Base-by-base conservation (phyloP, 2,329 filamentous ascomycete species). In the Fusarium veterinarium region DNA sequence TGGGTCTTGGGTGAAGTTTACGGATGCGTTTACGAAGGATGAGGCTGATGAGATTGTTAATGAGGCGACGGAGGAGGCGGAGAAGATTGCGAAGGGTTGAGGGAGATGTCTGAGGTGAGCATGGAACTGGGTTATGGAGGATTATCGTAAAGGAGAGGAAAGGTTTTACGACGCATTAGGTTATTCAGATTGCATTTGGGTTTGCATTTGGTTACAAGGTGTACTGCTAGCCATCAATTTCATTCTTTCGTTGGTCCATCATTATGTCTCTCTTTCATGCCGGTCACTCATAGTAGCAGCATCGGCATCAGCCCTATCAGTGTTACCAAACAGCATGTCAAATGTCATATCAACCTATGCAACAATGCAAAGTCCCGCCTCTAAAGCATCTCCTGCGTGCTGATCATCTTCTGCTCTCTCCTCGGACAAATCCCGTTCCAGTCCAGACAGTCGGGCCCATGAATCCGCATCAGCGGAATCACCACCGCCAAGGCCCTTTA, bases 1-100 rank as follows among this genome's bases (percentile, higher is more conserved):
- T 53, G 73, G 73, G 11, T 52, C 56, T 11, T 75, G 73, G 73
- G 61, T 75, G 1, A 74, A 75, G n/a, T 75, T 62, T 41, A 74
- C 71, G 14, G 73, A 75, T 40, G 28, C 59, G 10, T 75, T 75
- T 25, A 67, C 59, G 10, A 72, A 74, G 60, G 73, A 75, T 4
- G 73, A 75, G 28, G 49, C 68, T 1, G 64, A 75, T 4, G 35
- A 23, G 17, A 75, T 75, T 31, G 71, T 74, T 2, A 41, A 70
- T 12, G 73, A 74, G 9, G 73, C 73, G 6, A 49, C 69, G 6
- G 48, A 75, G 40, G 73, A 75, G 45, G 73, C 73, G 0, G 64
- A 75, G 14, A 65, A 67, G 53, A 64, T 75, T 48, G 63, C 71
- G 0, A 67, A 67, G 10, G 44, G 42, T 0, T 70, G 30, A 12